Base-by-base conservation (phyloP, 768 basidiomycete genomes). In the Mycena alexandri region DNA sequence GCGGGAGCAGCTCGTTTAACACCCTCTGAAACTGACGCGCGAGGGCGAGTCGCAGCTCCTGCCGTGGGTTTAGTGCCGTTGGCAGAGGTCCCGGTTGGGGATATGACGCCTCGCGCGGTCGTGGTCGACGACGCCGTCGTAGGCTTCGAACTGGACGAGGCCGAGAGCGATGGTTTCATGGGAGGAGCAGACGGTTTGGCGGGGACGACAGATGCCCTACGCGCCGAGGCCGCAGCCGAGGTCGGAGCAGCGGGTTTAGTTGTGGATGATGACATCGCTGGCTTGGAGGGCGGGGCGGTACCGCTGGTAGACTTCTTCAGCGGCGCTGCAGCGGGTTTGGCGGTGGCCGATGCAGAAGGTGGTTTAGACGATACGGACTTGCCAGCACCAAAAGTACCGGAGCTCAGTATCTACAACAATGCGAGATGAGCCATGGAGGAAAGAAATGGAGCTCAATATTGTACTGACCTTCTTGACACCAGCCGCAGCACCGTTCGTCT, bases 1-100 rank as follows among this genome's bases (percentile, higher is more conserved):
- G 79, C 77, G 25, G 80, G 70, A 34, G 79, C 78, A 9, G 86
- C 76, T 72, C 86, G 87, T 79, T 83, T 90, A 41, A 86, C 84
- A 29, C 86, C 86, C 25, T 92, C 92, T 17, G 92, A 88, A 44
- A 93, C 83, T 17, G 88, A 84, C 24, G 91, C 88, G 69, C 91
- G 89, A 63, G 93, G 89, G 21, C 89, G 86, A 52, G 83, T 59
- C 33, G 68, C n/a, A 13, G 81, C 70, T 52, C 74, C 46, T 51
- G 73, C 72, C 21, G 80, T 75, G 33, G 86, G 84, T 71, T 81
- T 84, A 38, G 38, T 14, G 42, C 81, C 69, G n/a, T 88, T 88
- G 17, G 80, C 78, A 57, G 77, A 77, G 25, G 86, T 86, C 55
- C 84, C 83, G 8, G 83, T 80, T 12, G 91, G 89, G 36, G 91